phyloP scores from a whole-genome alignment of 805 yeast species.

The Saccharomycopsis sp. region DNA sequence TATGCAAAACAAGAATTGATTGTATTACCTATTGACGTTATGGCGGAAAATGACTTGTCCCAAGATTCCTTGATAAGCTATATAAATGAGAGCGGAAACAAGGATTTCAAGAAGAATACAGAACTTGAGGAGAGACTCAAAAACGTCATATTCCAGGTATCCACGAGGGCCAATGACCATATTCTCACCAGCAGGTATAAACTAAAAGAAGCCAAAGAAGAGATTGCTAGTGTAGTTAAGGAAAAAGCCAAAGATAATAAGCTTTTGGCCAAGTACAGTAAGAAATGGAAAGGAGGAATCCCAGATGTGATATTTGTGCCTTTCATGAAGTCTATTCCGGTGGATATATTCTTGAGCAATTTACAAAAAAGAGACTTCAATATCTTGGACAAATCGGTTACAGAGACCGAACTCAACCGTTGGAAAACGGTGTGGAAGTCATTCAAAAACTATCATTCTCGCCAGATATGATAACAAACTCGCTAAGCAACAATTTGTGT shows the following conservation, averaged over 20 bases:
- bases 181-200: slow-evolving; percentile 60
- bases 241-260: slow-evolving; percentile 26
- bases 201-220: slow-evolving; percentile 33
- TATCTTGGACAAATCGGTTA: slow-evolving; percentile 29
- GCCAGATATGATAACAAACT: slow-evolving; percentile 21
- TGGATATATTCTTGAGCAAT: slow-evolving; percentile 50
- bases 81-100: slow-evolving; percentile 24
- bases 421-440: slow-evolving; percentile 27
- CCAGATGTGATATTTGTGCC: slow-evolving; percentile 67
- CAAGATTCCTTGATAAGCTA: slow-evolving; percentile 58
- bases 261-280: slow-evolving; percentile 26
- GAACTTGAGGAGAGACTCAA: slow-evolving; percentile 37
- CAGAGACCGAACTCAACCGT: slow-evolving; percentile 23
- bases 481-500: not conserved
- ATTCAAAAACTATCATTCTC: slow-evolving; percentile 23
- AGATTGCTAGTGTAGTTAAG: slow-evolving; percentile 30
- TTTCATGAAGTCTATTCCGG: slow-evolving; percentile 60
- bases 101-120: slow-evolving; percentile 22
- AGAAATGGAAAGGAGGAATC: slow-evolving; percentile 38
- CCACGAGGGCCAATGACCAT: slow-evolving; percentile 77
- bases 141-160: slow-evolving; percentile 60
- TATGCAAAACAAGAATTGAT: slow-evolving; percentile 43
- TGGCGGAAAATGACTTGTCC: slow-evolving; percentile 47
- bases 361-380: slow-evolving; percentile 64
- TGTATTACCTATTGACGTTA: slow-evolving; percentile 54